Base-by-base conservation (phyloP, 768 basidiomycete species). In the Mrakia frigida region DNA sequence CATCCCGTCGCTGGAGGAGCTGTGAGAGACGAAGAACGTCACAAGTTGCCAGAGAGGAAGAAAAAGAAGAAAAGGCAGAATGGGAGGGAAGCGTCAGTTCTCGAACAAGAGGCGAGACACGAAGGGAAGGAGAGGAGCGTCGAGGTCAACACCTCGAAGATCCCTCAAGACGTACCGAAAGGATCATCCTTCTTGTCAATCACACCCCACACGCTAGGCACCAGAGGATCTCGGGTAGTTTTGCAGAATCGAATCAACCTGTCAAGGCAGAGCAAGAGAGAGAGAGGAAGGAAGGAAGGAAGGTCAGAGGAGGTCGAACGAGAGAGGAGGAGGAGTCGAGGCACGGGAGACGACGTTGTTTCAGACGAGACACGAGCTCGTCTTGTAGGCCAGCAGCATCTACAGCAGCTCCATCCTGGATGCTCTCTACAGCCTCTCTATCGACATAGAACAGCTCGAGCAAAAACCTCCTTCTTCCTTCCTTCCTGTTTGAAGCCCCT, bases 231-330 rank as follows among this genome's bases (percentile, higher is more conserved):
- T 82, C 92, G 92, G 46, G 94, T 97, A 60, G 90, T 90, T 85
- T 93, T 93, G 88, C 93, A 95, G 83, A 93, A 97, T 65, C 91
- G 90, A 81, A 98, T 95, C 80, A 98, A 84, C 82, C 95, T 98
- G 82, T 33, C 14, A 37, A 43, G 46, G 31, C 1, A 68, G 68
- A 65, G 37, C 69, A 23, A 9, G 52, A 41, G 46, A 61, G 14
- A 33, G 39, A 50, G 74, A 39, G 60, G 33, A 28, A 60, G 41
- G 37, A 11, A n/a, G 56, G 11, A 23, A 37, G 41, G 21, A 25
- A 60, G 53, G 63, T 70, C 63, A 53, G 37, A n/a, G 31, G 37
- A 23, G 33, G 14, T 35, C 5, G 46, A 43, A 53, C 9, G 73
- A 59, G 41, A 43, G 52, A 46, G 35, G n/a, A 9, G 59, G 16